phyloP scores from a whole-genome alignment of 2,329 filamentous ascomycete species.

The Penicillium paneum region DNA sequence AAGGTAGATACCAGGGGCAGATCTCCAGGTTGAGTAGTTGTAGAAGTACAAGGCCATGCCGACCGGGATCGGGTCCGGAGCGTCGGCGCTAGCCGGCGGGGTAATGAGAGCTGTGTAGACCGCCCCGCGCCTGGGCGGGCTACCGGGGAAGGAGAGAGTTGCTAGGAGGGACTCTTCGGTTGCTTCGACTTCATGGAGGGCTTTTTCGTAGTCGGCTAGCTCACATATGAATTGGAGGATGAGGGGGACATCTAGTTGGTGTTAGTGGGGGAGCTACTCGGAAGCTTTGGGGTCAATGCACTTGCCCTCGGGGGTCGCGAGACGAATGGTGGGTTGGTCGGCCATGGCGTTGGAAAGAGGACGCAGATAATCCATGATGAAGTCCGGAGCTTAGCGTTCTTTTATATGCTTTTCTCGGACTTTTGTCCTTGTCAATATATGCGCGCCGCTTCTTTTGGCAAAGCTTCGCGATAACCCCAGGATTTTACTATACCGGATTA shows the following conservation, averaged over 20 bases:
- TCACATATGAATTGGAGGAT: slow-evolving; percentile 81
- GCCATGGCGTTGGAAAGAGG: slow-evolving; percentile 27
- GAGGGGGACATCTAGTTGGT: slow-evolving; percentile 65
- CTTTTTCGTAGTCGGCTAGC: slow-evolving; percentile 84
- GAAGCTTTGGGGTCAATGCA: slow-evolving; percentile 1
- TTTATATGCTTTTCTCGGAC: background rate
- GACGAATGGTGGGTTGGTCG: slow-evolving; percentile 38
- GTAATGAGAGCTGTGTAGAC: slow-evolving; percentile 73
- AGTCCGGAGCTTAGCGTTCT: background rate
- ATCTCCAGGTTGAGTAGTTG: slow-evolving; percentile 92
- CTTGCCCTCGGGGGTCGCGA: slow-evolving; percentile 42
- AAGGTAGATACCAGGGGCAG: slow-evolving; percentile 83
- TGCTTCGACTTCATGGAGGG: slow-evolving; percentile 69
- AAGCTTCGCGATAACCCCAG: background rate
- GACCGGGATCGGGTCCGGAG: slow-evolving; percentile 45
- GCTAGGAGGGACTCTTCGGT: slow-evolving; percentile 68
- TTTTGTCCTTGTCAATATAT: background rate
- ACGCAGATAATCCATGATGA: slow-evolving; percentile 4
- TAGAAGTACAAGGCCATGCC: slow-evolving; percentile 92
- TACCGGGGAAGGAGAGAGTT: slow-evolving; percentile 73
- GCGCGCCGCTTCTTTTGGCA: background rate
- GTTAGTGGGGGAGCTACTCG: slow-evolving; percentile 8
- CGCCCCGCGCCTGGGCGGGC: slow-evolving; percentile 52
- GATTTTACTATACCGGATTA: background rate
- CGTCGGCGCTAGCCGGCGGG: slow-evolving; percentile 47